phyloP scores from a whole-genome alignment of 169 alveolate species.

The Plasmodium inui region DNA sequence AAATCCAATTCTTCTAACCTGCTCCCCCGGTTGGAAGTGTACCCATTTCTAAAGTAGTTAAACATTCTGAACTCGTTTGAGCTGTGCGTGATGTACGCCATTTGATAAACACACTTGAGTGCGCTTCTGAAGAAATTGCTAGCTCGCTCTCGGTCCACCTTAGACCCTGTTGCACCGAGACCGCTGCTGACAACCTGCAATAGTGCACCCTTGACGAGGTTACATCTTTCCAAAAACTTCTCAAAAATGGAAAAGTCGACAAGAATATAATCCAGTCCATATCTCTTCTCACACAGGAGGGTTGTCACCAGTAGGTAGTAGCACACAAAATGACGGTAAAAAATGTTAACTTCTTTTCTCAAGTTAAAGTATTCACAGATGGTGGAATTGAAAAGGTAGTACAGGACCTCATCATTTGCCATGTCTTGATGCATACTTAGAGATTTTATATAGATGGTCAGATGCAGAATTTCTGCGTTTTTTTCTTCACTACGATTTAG shows the following conservation, averaged over 20 bases:
- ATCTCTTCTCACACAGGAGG: constrained; percentile 23
- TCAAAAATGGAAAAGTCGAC: constrained; percentile 27
- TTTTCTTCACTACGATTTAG: constrained; percentile 34
- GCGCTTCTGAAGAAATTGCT: constrained; percentile 8
- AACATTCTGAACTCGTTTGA: constrained; percentile 62
- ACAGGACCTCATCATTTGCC: constrained; percentile 32
- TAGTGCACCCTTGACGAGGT: constrained; percentile 15
- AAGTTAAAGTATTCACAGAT: constrained; percentile 66
- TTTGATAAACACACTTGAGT: constrained; percentile 28
- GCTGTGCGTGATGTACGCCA: constrained; percentile 31
- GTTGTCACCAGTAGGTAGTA: constrained; percentile 19
- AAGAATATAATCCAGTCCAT: constrained; percentile 9
- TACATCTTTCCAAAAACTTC: constrained; percentile 22
- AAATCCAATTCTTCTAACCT: background rate
- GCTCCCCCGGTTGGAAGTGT: background rate
- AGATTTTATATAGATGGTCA: constrained; percentile 66
- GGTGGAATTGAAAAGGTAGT: constrained; percentile 43
- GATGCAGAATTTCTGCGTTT: constrained; percentile 37
- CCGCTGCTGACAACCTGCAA: constrained; percentile 24
- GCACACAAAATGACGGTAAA: constrained; percentile 39
- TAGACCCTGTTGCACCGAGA: background rate
- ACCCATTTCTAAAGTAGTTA: constrained; percentile 39
- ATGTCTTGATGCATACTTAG: constrained; percentile 65
- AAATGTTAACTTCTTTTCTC: constrained; percentile 38
- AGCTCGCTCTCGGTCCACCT: background rate